A percentile compares a stretch with the other conserved stretches of the same genome.
phyloP scores from a whole-genome alignment of 106 monocot species.

The Cymbidium sinense region DNA sequence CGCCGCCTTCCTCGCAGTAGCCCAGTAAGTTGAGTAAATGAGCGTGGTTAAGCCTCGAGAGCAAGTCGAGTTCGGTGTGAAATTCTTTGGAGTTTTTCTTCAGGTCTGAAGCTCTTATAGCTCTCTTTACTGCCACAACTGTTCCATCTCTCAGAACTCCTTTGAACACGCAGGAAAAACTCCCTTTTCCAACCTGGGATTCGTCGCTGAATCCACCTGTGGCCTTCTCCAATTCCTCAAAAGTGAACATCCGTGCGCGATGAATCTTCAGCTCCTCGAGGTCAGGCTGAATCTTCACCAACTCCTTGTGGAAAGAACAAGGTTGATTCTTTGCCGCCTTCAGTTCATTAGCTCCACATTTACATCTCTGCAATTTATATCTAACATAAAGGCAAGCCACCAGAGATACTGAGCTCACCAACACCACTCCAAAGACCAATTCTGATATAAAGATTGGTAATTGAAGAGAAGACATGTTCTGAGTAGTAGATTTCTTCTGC shows the following conservation, averaged over 20 bases:
- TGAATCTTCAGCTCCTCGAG: slow-evolving; percentile 71
- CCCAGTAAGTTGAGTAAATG: slow-evolving; percentile 91
- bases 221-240: slow-evolving; percentile 85
- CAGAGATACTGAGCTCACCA: slow-evolving; percentile 40
- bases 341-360: slow-evolving; percentile 25
- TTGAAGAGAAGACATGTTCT: slow-evolving; percentile 35
- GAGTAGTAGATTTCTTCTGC: slow-evolving; percentile 6
- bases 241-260: slow-evolving; percentile 66
- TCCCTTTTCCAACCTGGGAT: slow-evolving; percentile 87
- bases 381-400: slow-evolving; percentile 57
- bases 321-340: slow-evolving; percentile 13
- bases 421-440: slow-evolving; percentile 54
- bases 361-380: slow-evolving; percentile 38
- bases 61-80: slow-evolving; percentile 82
- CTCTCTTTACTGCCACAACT: slow-evolving; percentile 86
- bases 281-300: slow-evolving; percentile 41
- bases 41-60: slow-evolving; percentile 91
- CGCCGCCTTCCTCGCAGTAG: slow-evolving; percentile 88
- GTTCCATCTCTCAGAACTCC: slow-evolving; percentile 84
- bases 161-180: slow-evolving; percentile 95
- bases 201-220: slow-evolving; percentile 77
- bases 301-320: slow-evolving; percentile 48
- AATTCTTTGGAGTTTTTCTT: slow-evolving; percentile 90
- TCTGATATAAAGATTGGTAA: slow-evolving; percentile 70
- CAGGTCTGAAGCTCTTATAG: slow-evolving; percentile 45